These are phyloP conservation scores for Simplicillium aogashimaense DNA, from an alignment of 2,329 filamentous ascomycete species.

Conservation along the genomic window DNA sequence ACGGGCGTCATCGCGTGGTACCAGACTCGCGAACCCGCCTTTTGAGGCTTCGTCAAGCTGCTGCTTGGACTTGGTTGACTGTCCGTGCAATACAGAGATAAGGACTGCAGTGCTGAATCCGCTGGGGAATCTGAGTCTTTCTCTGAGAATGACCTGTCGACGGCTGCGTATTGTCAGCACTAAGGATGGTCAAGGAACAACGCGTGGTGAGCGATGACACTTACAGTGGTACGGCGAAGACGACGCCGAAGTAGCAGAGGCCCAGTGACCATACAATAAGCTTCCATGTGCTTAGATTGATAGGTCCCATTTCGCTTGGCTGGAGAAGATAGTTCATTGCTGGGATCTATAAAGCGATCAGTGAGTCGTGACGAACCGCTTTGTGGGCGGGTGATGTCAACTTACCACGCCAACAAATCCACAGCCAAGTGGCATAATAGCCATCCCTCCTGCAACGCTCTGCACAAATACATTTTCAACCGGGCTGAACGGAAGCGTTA, in stretches of 20 bases:
- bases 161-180: conserved; percentile 31
- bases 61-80: conserved; percentile 20
- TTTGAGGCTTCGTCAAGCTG: conserved; percentile 23
- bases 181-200: not conserved
- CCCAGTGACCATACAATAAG: conserved; percentile 86
- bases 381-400: conserved; percentile 8
- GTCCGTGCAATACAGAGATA: conserved; percentile 79
- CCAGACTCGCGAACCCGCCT: conserved; percentile 32
- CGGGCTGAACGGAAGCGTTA: conserved; percentile 77
- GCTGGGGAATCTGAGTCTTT: conserved; percentile 88
- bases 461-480: conserved; percentile 96
- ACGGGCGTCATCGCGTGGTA: conserved; percentile 18
- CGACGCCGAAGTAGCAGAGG: conserved; percentile 90
- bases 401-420: conserved; percentile 81
- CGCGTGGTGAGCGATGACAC: conserved; percentile 6
- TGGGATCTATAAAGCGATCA: conserved; percentile 49
- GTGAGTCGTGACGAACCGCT: not conserved
- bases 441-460: conserved; percentile 89
- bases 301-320: conserved; percentile 66
- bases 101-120: conserved; percentile 92
- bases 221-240: conserved; percentile 84
- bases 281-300: conserved; percentile 63
- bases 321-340: conserved; percentile 80
- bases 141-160: conserved; percentile 83
- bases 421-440: conserved; percentile 91